Conservation (phyloP, 441 rosid species). For the Raphanus hybrid region DNA sequence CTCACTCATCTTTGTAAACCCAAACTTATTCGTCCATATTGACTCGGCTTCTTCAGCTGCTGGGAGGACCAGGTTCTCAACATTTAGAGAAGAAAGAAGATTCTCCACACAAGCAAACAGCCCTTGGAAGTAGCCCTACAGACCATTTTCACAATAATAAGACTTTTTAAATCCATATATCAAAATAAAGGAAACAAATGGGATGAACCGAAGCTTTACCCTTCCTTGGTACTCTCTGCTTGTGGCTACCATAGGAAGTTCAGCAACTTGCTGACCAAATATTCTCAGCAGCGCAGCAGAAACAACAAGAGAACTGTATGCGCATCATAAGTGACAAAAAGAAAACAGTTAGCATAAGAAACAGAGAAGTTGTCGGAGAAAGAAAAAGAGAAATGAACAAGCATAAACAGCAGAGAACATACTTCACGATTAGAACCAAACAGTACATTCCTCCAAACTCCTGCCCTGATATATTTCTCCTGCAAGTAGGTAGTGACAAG, state of each 20-base stretch:
- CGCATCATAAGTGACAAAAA: conserved; percentile 31
- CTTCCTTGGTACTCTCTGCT: conserved; percentile 89
- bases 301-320: conserved; percentile 72
- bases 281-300: conserved; percentile 96
- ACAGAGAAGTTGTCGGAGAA: background rate
- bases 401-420: conserved; percentile 39
- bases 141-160: background rate
- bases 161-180: background rate
- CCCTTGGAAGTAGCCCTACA: conserved; percentile 92
- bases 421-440: conserved; percentile 77
- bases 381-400: background rate
- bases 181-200: background rate
- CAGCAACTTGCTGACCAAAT: conserved; percentile 93
- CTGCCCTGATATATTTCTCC: conserved; percentile 94
- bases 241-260: conserved; percentile 97
- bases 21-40: conserved; percentile 92
- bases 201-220: conserved; percentile 49
- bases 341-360: background rate
- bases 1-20: conserved; percentile 76
- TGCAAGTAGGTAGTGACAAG: conserved; percentile 38
- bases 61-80: conserved; percentile 88
- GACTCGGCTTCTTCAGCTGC: conserved; percentile 98
- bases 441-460: conserved; percentile 94
- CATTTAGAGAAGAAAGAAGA: conserved; percentile 70
- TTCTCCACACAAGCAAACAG: conserved; percentile 84